These are phyloP conservation scores for Dichotomopilus funicola DNA, from an alignment of 2,329 filamentous ascomycete genomes.

Conservation along the genomic window DNA sequence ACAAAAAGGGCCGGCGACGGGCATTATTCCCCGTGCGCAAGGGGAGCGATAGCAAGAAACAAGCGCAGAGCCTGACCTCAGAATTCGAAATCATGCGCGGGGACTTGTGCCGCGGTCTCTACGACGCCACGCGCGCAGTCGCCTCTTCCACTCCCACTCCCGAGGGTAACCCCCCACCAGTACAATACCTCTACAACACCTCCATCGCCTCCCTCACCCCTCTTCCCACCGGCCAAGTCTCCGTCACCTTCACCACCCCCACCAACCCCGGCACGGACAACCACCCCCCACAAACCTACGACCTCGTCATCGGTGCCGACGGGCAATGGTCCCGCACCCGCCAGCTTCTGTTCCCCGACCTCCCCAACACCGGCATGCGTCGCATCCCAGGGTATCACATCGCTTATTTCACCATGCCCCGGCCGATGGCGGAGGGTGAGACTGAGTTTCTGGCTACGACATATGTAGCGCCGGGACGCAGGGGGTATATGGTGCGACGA, in stretches of 20 bases:
- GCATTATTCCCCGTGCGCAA: constrained; percentile 35
- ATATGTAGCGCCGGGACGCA: constrained; percentile 26
- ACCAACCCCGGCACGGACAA: constrained; percentile 29
- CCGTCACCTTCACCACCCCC: too few species aligned
- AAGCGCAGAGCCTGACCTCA: constrained; percentile 39
- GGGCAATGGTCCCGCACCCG: constrained; percentile 45
- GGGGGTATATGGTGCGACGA: constrained; percentile 33
- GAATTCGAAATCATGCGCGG: constrained; percentile 56
- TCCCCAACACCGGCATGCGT: constrained; percentile 16
- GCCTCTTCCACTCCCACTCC: too few species aligned
- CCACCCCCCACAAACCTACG: constrained; percentile 37
- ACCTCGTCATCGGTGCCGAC: constrained; percentile 49
- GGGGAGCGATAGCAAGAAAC: constrained; percentile 25
- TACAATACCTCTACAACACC: too few species aligned
- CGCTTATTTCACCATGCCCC: constrained; percentile 31
- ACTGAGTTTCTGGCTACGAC: constrained; percentile 11
- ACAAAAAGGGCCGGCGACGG: constrained; percentile 31
- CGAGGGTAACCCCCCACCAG: too few species aligned
- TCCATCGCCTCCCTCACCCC: too few species aligned
- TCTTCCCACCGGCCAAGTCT: too few species aligned
- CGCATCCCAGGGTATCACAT: constrained; percentile 22
- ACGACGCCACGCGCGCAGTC: constrained; percentile 30
- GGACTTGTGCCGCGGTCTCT: constrained; percentile 46
- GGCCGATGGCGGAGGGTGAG: constrained; percentile 14
- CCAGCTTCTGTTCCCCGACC: constrained; percentile 30